These are phyloP conservation scores for Tuber borchii DNA, from an alignment of 495 filamentous ascomycete species.

Conservation along the genomic window DNA sequence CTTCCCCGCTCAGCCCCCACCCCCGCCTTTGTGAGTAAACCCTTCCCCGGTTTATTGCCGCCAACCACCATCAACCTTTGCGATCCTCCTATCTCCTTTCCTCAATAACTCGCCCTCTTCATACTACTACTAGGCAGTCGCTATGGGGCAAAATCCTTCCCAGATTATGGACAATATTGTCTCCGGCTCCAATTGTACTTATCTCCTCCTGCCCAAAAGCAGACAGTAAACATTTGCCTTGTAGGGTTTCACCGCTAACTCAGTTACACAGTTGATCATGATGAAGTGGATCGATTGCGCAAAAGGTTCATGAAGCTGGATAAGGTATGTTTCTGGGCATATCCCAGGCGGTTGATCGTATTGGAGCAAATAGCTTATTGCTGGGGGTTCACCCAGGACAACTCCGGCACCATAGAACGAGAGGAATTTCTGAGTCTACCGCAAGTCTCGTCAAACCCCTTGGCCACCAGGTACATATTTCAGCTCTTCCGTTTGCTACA, in stretches of 20 bases:
- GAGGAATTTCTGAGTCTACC: slow-evolving; percentile 96
- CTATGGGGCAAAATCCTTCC: slow-evolving; percentile 75
- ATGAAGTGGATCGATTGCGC: slow-evolving; percentile 88
- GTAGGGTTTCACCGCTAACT: slow-evolving; percentile 17
- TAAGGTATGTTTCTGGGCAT: slow-evolving; percentile 57
- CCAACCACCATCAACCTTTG: slow-evolving; percentile 21
- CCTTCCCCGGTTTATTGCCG: slow-evolving; percentile 18
- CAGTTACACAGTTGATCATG: slow-evolving; percentile 68
- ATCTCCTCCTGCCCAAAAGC: slow-evolving; percentile 13
- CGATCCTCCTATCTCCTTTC: slow-evolving; percentile 10
- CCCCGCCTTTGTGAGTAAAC: neutral
- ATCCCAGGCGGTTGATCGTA: slow-evolving; percentile 6
- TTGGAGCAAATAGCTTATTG: slow-evolving; percentile 19
- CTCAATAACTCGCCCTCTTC: neutral
- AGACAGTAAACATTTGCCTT: neutral
- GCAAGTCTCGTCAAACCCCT: slow-evolving; percentile 94
- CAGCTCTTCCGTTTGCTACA: slow-evolving; percentile 7
- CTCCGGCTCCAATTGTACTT: slow-evolving; percentile 87
- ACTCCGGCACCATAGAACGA: slow-evolving; percentile 95
- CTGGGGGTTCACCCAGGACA: slow-evolving; percentile 58
- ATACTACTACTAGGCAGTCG: slow-evolving; percentile 38
- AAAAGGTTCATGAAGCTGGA: slow-evolving; percentile 99
- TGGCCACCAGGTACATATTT: slow-evolving; percentile 70
- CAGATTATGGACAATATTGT: slow-evolving; percentile 92
- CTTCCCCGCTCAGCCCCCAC: neutral